Evolutionary conservation across 345 rosid genomes (phyloP).

Genomic region (Syzygium jambos): DNA sequence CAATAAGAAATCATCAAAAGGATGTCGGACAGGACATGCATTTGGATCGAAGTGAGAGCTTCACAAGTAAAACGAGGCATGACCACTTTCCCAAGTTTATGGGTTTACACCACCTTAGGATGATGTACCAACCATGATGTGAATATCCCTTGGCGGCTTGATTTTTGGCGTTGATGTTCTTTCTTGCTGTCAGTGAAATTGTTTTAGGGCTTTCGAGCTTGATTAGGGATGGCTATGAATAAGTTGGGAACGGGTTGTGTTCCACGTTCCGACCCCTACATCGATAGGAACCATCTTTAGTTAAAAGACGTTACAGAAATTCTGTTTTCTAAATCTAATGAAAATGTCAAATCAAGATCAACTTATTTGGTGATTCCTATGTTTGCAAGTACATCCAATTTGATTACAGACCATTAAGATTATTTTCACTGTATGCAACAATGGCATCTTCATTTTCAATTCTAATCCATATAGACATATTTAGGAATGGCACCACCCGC

Average conservation of each 20-base stretch:
- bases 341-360: too few relatives aligned
- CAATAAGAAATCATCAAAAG: not conserved
- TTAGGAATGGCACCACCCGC: too few relatives aligned
- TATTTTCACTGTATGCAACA: not conserved
- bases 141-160: not conserved
- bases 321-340: not conserved
- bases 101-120: not conserved
- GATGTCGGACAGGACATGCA: not conserved
- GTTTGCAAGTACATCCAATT: not conserved
- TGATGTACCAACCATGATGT: not conserved
- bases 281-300: not conserved
- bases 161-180: not conserved
- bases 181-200: not conserved
- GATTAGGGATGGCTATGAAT: not conserved
- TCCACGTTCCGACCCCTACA: not conserved
- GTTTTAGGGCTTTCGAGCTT: not conserved
- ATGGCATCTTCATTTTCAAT: not conserved
- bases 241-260: not conserved
- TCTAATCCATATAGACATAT: not conserved
- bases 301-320: not conserved
- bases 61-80: not conserved
- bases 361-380: not conserved
- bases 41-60: not conserved
- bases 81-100: not conserved
- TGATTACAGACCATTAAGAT: not conserved